Evolutionary conservation across 164 flowering plant species (phyloP), one percentile per base, ranked within the genome.

Genomic region (Magnolia kwangsiensis): DNA sequence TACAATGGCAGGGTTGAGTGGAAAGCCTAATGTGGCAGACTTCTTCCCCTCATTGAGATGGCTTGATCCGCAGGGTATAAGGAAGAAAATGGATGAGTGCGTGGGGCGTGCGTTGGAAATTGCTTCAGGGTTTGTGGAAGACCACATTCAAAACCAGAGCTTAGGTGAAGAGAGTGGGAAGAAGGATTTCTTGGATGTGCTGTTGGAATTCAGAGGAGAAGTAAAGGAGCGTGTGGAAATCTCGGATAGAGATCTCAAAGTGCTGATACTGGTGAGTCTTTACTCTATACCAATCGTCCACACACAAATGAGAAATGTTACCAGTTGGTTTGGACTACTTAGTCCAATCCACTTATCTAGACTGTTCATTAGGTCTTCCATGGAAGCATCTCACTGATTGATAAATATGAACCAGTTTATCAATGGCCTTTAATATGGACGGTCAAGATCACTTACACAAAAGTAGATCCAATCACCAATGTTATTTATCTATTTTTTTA

Each of bases 1-100:
- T 23, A 61, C 20, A 19, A 0, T 78, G 4, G 58, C 76, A 75
- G 51, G 71, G 78, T 63, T 68, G 79, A 55, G 74, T 7, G 81
- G 69, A 20, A 23, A 21, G 69, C 86, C 86, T 1, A 81, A 80
- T 14, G 8, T 80, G 0, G 81, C 82, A 1, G 85, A 82, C 61
- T 80, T 80, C 67, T 69, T 82, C 50, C 85, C 85, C 9, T 31
- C 71, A 0, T 61, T 80, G 23, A 50, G 67, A 50, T 73, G 78
- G 72, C n/a, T 80, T 1, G 85, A 82, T 20, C 85, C 75, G 1
- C 82, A 72, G 61, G 78, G 85, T 2, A 58, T 80, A 13, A 72
- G 65, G 65, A 72, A 27, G 37, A 59, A 73, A 7, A 79, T 75
- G 81, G 71, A 75, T 7, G 1, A n/a, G 51, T 16, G 51, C 24